A percentile compares a stretch with the other conserved stretches of the same genome.
These are phyloP conservation scores for Fraxinus cuspidata DNA, from an alignment of 257 asterid species.

Conservation along the genomic window DNA sequence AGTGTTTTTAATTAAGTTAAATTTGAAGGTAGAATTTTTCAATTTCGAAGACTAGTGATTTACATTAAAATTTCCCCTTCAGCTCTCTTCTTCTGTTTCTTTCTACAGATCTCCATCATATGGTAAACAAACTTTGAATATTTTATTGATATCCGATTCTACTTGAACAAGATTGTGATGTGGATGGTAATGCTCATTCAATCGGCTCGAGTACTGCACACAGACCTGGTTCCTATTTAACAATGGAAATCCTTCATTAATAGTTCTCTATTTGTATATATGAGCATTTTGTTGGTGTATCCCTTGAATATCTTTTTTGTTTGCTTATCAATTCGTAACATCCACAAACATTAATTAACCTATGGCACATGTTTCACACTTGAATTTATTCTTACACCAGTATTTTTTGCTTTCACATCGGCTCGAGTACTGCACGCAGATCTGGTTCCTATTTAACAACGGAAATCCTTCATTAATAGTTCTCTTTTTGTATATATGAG, in stretches of 20 bases:
- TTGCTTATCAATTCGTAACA: slow-evolving; percentile 8
- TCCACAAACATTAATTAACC: neutral
- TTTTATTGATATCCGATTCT: neutral
- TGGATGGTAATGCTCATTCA: neutral
- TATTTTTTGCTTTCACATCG: slow-evolving; percentile 25
- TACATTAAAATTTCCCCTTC: neutral
- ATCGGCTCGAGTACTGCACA: neutral
- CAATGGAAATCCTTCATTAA: neutral
- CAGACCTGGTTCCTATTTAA: neutral
- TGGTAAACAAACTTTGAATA: neutral
- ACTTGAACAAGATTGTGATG: neutral
- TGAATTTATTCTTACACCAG: slow-evolving; percentile 23
- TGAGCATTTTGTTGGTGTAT: neutral
- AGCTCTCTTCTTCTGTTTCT: neutral
- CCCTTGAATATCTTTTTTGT: neutral
- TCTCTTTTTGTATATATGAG: neutral
- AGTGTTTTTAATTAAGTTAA: neutral
- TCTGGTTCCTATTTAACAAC: neutral
- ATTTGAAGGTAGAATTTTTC: neutral
- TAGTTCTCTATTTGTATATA: neutral
- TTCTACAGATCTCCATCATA: neutral
- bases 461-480: neutral
- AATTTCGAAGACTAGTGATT: neutral
- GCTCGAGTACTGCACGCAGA: too few relatives aligned
- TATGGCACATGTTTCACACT: slow-evolving; percentile 17